These are phyloP conservation scores for Earliella scabrosa DNA, from an alignment of 1,284 basidiomycete genomes.

Conservation along the genomic window DNA sequence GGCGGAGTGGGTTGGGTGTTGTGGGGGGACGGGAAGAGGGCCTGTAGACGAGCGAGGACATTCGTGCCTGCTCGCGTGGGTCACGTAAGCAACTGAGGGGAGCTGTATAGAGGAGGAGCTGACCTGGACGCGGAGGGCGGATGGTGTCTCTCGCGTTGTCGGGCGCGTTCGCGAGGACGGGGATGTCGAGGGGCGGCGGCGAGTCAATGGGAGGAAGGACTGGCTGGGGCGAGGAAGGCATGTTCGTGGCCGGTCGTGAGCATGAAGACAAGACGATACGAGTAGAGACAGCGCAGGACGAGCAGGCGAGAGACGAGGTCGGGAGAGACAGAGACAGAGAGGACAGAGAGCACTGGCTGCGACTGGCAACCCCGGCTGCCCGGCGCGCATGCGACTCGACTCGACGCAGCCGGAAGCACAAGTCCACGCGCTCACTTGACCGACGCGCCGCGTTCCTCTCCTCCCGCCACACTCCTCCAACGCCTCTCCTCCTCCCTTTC, in stretches of 20 bases:
- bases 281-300: not conserved
- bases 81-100: too few relatives aligned
- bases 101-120: too few relatives aligned
- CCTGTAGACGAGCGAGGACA: conserved; percentile 48
- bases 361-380: too few relatives aligned
- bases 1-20: conserved; percentile 25
- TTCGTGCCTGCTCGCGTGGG: conserved; percentile 35
- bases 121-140: conserved; percentile 17
- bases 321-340: not conserved
- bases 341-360: not conserved
- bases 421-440: not conserved
- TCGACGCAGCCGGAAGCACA: too few relatives aligned
- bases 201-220: conserved; percentile 24
- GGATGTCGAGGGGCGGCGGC: conserved; percentile 22
- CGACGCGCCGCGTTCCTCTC: conserved; percentile 2
- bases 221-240: conserved; percentile 13
- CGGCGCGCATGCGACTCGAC: too few relatives aligned
- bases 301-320: not conserved
- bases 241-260: conserved; percentile 4
- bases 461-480: conserved; percentile 1
- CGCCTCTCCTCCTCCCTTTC: not conserved
- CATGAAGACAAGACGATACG: conserved; percentile 5
- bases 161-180: conserved; percentile 12
- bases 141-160: conserved; percentile 17
- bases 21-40: conserved; percentile 42